Percentiles rank a stretch among this genome's conserved stretches.
Evolutionary conservation across 2,329 filamentous ascomycete genomes (phyloP).

Genomic region (Colletotrichum tabaci): DNA sequence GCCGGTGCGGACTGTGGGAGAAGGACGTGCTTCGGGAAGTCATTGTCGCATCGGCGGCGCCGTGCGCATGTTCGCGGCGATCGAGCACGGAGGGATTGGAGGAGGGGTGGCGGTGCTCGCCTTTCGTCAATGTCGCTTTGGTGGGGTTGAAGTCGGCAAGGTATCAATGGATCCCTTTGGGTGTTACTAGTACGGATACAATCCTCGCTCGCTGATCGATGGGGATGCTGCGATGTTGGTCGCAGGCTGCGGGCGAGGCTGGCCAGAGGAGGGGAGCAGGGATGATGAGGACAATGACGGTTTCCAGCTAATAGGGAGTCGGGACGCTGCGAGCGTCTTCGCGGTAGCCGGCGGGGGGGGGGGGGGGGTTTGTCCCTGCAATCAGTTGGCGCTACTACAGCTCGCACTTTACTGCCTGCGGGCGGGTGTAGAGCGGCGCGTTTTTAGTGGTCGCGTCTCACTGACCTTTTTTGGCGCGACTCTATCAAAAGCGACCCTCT

Average conservation of each 20-base stretch:
- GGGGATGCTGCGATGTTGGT: constrained; percentile 1
- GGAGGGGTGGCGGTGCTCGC: background rate
- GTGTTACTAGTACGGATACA: background rate
- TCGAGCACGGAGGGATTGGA: background rate
- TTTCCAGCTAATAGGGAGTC: constrained; percentile 15
- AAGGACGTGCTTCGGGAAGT: constrained; percentile 69
- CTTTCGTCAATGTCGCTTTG: background rate
- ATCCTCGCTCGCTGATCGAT: constrained; percentile 24
- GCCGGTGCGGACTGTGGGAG: constrained; percentile 53
- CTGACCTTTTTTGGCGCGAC: constrained; percentile 40
- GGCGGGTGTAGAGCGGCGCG: constrained; percentile 28
- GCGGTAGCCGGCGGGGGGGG: constrained; percentile 15
- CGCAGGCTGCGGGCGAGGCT: constrained; percentile 30
- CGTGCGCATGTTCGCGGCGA: constrained; percentile 56
- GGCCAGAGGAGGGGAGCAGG: constrained; percentile 4
- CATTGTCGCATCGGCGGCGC: constrained; percentile 57
- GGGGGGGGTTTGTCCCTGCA: no score
- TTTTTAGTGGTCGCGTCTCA: constrained; percentile 45
- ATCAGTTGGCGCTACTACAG: constrained; percentile 32
- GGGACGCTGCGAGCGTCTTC: constrained; percentile 3
- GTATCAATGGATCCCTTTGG: background rate
- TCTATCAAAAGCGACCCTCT: constrained; percentile 32
- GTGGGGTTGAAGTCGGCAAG: background rate
- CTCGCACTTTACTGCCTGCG: constrained; percentile 19
- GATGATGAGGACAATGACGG: constrained; percentile 26